Evolutionary conservation across 1,139 yeast genomes (phyloP).

Genomic region (Candida pseudoviswanathii): DNA sequence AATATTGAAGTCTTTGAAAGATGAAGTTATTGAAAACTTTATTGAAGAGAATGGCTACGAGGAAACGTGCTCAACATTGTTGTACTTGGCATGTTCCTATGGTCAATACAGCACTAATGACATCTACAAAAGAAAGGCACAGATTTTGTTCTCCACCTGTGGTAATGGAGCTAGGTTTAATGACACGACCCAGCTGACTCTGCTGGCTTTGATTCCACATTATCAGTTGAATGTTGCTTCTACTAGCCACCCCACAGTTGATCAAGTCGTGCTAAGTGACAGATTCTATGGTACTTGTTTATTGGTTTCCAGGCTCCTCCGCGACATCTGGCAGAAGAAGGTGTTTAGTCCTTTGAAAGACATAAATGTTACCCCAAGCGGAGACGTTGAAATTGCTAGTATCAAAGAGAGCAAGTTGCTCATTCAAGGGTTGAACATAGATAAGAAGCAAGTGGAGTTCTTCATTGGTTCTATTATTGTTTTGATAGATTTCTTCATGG

Average conservation of each 20-base stretch:
- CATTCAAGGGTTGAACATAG: conserved; percentile 48
- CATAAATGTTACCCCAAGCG: conserved; percentile 42
- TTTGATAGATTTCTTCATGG: conserved; percentile 57
- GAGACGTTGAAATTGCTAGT: conserved; percentile 42
- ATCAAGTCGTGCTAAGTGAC: conserved; percentile 84
- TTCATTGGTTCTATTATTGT: conserved; percentile 68
- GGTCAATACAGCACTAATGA: conserved; percentile 56
- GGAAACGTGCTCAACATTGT: conserved; percentile 86
- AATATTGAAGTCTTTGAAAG: conserved; percentile 67
- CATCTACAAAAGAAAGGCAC: conserved; percentile 48
- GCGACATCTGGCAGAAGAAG: conserved; percentile 75
- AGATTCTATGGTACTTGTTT: conserved; percentile 90
- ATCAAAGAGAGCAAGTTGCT: conserved; percentile 51
- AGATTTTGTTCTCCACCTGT: conserved; percentile 53
- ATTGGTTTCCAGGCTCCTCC: conserved; percentile 72
- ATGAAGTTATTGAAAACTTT: conserved; percentile 53
- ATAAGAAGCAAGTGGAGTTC: conserved; percentile 60
- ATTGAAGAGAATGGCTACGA: conserved; percentile 53
- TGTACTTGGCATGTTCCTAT: conserved; percentile 78
- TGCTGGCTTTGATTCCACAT: conserved; percentile 13
- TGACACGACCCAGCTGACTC: conserved; percentile 19
- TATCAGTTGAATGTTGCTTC: conserved; percentile 12
- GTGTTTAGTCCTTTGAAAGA: conserved; percentile 58
- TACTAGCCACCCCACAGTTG: conserved; percentile 45
- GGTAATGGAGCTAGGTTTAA: conserved; percentile 55